phyloP scores from a whole-genome alignment of 495 filamentous ascomycete species.

The Hamigera avellanea region DNA sequence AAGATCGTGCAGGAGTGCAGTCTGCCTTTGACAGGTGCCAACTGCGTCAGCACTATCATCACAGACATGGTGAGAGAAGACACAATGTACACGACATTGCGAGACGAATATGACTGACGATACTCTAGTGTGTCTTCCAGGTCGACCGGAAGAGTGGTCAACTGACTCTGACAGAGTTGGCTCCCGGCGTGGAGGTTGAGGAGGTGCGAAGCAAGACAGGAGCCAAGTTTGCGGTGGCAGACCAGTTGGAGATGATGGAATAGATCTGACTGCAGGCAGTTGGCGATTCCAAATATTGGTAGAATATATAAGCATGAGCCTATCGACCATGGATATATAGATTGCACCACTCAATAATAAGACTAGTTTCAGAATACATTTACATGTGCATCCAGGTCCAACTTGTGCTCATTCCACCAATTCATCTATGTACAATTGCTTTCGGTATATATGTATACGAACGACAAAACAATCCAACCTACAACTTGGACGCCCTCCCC shows the following conservation, averaged over 20 bases:
- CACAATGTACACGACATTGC: neutral
- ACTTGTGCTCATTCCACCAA: no score
- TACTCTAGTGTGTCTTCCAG: constrained; percentile 61
- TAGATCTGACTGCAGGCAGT: constrained; percentile 20
- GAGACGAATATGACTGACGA: neutral
- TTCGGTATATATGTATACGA: no score
- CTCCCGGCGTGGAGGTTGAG: constrained; percentile 72
- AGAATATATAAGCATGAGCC: no score
- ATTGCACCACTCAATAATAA: no score
- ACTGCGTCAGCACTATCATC: constrained; percentile 82
- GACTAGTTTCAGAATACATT: neutral
- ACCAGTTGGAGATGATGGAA: constrained; percentile 65
- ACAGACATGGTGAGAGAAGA: constrained; percentile 68
- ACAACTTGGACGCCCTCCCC: constrained; percentile 37
- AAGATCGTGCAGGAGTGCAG: constrained; percentile 82
- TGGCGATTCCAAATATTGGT: neutral
- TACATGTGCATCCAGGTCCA: no score
- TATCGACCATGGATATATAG: no score
- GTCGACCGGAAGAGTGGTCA: constrained; percentile 65
- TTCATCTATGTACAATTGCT: no score
- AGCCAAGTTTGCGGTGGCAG: constrained; percentile 62
- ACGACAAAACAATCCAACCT: constrained; percentile 6
- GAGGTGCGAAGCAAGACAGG: constrained; percentile 80
- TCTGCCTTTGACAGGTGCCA: constrained; percentile 75
- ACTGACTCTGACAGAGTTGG: constrained; percentile 72